phyloP scores from a whole-genome alignment of 306 rosid species.

The Hylodesmum podocarpum region DNA sequence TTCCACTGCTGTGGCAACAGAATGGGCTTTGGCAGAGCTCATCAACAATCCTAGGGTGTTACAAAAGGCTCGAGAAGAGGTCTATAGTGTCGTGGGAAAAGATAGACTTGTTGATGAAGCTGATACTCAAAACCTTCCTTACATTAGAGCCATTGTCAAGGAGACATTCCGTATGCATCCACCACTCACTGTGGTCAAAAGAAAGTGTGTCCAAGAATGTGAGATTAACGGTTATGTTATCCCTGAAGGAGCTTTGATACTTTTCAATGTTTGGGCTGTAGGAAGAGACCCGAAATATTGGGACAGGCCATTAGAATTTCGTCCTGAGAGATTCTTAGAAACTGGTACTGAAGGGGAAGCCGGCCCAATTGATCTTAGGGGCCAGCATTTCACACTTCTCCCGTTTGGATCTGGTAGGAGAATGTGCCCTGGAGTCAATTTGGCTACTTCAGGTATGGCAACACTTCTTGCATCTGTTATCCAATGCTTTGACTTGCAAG shows the following conservation, averaged over 20 bases:
- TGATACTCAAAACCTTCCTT: constrained; percentile 49
- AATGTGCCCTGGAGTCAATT: constrained; percentile 45
- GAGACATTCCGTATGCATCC: constrained; percentile 61
- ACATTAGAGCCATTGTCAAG: constrained; percentile 53
- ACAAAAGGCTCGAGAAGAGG: constrained; percentile 43
- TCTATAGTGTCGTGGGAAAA: constrained; percentile 41
- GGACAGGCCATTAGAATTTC: constrained; percentile 43
- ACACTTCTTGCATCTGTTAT: constrained; percentile 43
- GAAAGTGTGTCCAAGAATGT: constrained; percentile 42
- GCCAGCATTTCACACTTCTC: constrained; percentile 36
- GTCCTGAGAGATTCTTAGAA: constrained; percentile 39
- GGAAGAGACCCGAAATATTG: constrained; percentile 57
- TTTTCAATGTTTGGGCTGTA: constrained; percentile 47
- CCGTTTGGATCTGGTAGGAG: constrained; percentile 67
- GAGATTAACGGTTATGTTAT: constrained; percentile 37
- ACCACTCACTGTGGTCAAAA: constrained; percentile 35
- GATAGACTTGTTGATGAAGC: constrained; percentile 45
- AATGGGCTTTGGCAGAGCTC: constrained; percentile 50
- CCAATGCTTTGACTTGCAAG: constrained; percentile 52
- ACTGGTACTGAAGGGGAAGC: not conserved
- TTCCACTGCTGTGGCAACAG: constrained; percentile 35
- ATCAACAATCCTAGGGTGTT: constrained; percentile 48
- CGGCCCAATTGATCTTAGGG: constrained; percentile 28
- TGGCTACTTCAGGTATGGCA: constrained; percentile 47
- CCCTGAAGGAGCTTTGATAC: constrained; percentile 37